Conservation (phyloP, 1,284 basidiomycete species). For the Ganoderma boninense region DNA sequence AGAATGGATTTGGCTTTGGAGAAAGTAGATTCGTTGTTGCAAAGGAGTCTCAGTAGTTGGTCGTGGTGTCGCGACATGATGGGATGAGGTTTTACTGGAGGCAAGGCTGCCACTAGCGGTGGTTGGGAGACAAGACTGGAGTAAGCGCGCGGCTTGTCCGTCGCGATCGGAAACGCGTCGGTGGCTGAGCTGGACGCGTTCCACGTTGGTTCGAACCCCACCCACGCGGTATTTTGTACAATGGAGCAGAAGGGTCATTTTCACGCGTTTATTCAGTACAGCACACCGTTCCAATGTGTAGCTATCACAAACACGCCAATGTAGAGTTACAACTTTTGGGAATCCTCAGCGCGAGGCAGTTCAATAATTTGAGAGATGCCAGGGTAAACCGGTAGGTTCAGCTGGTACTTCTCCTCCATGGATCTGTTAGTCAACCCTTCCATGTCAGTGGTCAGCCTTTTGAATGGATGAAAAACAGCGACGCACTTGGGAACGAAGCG, state of each 20-base stretch:
- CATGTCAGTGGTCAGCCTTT: not conserved
- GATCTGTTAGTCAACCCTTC: slow-evolving; percentile 43
- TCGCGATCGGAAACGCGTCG: slow-evolving; percentile 19
- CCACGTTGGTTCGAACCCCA: not conserved
- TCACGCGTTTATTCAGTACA: not conserved
- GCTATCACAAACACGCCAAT: not conserved
- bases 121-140: slow-evolving; percentile 20
- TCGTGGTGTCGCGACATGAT: slow-evolving; percentile 33
- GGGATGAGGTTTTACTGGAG: not conserved
- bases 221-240: not conserved
- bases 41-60: slow-evolving; percentile 25
- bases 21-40: slow-evolving; percentile 36
- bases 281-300: not conserved
- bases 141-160: slow-evolving; percentile 1
- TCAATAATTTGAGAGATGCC: slow-evolving; percentile 87
- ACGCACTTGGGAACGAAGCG: slow-evolving; percentile 88
- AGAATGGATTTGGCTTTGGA: slow-evolving; percentile 37
- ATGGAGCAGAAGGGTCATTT: not conserved
- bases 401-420: slow-evolving; percentile 74
- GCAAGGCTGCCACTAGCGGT: not conserved
- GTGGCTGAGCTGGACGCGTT: slow-evolving; percentile 18
- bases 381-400: slow-evolving; percentile 83
- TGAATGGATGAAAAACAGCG: not conserved
- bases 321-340: slow-evolving; percentile 38
- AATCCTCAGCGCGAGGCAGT: slow-evolving; percentile 45